Conservation (phyloP, 805 yeast species). For the Saturnispora silvae region DNA sequence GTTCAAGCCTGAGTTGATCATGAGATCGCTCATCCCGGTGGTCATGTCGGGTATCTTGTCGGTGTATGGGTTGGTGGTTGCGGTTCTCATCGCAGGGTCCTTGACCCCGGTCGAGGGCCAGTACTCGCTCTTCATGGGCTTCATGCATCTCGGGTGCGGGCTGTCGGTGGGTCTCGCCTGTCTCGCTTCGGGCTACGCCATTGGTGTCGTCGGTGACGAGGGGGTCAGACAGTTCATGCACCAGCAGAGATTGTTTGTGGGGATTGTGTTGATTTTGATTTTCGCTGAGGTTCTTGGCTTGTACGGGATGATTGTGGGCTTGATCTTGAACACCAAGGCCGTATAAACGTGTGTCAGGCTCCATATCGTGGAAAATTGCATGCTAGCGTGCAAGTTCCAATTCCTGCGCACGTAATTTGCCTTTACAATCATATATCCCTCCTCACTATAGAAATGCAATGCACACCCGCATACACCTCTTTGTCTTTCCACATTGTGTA, state of each 20-base stretch:
- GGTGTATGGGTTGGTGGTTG: constrained; percentile 93
- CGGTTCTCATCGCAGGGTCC: constrained; percentile 90
- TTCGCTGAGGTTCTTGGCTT: constrained; percentile 97
- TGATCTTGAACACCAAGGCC: constrained; percentile 83
- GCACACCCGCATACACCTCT: too few species aligned
- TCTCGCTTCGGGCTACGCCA: constrained; percentile 93
- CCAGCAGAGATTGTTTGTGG: constrained; percentile 95
- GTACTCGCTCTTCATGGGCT: constrained; percentile 89
- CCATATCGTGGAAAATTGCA: not conserved
- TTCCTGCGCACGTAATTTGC: too few species aligned
- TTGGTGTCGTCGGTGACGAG: constrained; percentile 98
- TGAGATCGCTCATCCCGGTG: constrained; percentile 93
- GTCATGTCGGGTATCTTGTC: constrained; percentile 97
- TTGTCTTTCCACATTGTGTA: too few species aligned
- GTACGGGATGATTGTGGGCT: constrained; percentile 89
- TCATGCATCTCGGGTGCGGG: constrained; percentile 96
- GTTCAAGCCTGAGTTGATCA: constrained; percentile 91
- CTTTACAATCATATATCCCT: too few species aligned
- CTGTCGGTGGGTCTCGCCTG: constrained; percentile 94
- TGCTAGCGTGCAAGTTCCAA: too few species aligned
- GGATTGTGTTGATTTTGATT: constrained; percentile 94
- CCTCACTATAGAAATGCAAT: too few species aligned
- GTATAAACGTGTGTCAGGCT: constrained; percentile 26
- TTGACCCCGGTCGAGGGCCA: constrained; percentile 65
- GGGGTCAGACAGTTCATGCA: constrained; percentile 98